These are phyloP conservation scores for Desmodesmus armatus DNA, from an alignment of 139 green algal species.

Conservation along the genomic window DNA sequence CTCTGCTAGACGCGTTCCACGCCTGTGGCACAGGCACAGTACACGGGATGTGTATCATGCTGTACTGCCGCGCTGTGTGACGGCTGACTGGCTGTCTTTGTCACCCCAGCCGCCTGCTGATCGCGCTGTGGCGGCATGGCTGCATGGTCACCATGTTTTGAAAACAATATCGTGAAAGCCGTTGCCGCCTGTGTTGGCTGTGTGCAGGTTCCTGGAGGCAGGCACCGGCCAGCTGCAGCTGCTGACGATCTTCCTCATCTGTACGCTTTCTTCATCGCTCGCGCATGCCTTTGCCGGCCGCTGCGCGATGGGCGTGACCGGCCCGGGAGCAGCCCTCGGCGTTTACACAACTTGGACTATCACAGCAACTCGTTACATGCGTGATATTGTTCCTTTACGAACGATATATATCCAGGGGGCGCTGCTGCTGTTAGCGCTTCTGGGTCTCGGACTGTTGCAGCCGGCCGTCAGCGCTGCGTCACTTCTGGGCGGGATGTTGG, in stretches of 20 bases:
- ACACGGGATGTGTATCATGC: too few species aligned
- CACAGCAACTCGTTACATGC: background rate
- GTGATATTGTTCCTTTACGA: background rate
- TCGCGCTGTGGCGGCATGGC: too few species aligned
- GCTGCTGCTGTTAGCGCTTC: background rate
- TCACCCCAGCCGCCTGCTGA: too few species aligned
- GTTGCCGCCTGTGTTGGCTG: too few species aligned
- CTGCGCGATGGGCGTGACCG: background rate
- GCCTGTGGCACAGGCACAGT: too few species aligned
- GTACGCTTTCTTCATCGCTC: background rate
- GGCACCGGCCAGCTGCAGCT: conserved; percentile 9
- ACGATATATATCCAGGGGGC: background rate
- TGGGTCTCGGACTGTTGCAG: background rate
- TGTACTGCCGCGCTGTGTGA: too few species aligned
- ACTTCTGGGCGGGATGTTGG: background rate
- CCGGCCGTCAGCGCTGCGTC: conserved; percentile 1
- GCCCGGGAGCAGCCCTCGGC: conserved; percentile 4
- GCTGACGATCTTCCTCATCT: background rate
- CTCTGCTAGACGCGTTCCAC: too few species aligned
- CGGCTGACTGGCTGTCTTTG: too few species aligned
- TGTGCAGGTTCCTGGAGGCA: background rate
- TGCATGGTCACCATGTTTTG: too few species aligned
- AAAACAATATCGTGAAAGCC: too few species aligned
- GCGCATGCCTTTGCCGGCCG: background rate
- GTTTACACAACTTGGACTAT: conserved; percentile 12